Conservation (phyloP, 306 rosid species). For the Styphnolobium japonicum region DNA sequence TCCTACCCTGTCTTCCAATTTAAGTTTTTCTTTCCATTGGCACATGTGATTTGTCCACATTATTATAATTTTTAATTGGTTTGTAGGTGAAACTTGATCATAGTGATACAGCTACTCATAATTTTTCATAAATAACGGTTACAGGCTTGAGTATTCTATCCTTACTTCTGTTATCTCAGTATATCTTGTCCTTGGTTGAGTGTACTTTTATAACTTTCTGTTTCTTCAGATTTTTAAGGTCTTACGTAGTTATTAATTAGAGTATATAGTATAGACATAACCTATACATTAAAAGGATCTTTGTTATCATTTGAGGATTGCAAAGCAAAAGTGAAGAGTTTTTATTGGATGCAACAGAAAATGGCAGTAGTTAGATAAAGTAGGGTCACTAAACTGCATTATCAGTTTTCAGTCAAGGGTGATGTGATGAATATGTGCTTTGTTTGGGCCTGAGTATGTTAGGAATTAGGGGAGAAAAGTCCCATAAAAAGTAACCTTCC, state of each 20-base stretch:
- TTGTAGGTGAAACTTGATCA: neutral
- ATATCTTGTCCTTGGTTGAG: too few relatives aligned
- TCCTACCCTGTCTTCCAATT: neutral
- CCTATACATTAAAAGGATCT: neutral
- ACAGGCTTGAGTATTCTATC: too few relatives aligned
- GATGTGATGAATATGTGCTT: slow-evolving; percentile 12
- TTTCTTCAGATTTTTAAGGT: too few relatives aligned
- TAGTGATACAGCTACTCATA: too few relatives aligned
- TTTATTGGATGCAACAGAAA: slow-evolving; percentile 1
- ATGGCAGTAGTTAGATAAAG: neutral
- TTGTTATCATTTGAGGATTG: neutral
- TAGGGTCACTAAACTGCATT: slow-evolving; percentile 14
- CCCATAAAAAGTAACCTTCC: slow-evolving; percentile 23
- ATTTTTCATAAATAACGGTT: too few relatives aligned
- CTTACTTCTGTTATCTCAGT: too few relatives aligned
- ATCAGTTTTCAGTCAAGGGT: slow-evolving; percentile 23
- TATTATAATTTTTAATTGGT: neutral
- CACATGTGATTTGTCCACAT: neutral
- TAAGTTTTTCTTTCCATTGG: neutral
- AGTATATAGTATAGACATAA: neutral
- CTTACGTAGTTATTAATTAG: too few relatives aligned
- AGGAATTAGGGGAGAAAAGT: slow-evolving; percentile 21
- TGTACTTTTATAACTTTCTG: too few relatives aligned
- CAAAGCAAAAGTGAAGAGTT: slow-evolving; percentile 9
- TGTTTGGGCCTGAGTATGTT: slow-evolving; percentile 15